Base-by-base conservation (phyloP, 306 rosid genomes). In the Acmispon strigosus region DNA sequence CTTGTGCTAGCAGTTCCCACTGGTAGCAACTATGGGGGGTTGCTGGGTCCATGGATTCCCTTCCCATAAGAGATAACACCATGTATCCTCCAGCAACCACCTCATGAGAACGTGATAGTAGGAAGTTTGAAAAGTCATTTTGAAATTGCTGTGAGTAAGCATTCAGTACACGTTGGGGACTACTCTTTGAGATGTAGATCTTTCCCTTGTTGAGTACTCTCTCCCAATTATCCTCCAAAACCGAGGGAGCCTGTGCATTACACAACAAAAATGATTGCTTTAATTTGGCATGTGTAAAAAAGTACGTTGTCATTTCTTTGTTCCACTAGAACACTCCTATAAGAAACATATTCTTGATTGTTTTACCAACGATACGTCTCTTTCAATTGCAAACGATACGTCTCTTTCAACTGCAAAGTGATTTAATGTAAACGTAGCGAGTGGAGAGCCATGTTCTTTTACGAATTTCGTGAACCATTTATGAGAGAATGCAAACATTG, bases 1-100 rank as follows among this genome's bases (percentile, higher is more conserved):
- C 91, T 0, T 5, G 79, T 0, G 93, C 89, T 1, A 90, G 19
- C 27, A 90, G 86, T 49, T 93, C 98, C 93, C 90, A 93, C 0
- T 90, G 96, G 24, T 79, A 70, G 69, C 85, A 85, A 67, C 89
- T 62, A 0, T 76, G 56, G 0, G 62, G 56, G 0, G 83, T 18
- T 4, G 96, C 81, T 51, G 93, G 90, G 19, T 93, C 96, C 11
- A 53, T 12, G 8, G 82, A 78, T 3, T 54, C 62, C 34, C 98
- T 79, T 0, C 93, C 96, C 71, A 90, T 73, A 4, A 93, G 50
- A 0, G 96, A 84, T 62, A 93, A 66, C 0, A 90, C 93, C 86
- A 93, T 88, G 55, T 76, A 65, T 13, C 96, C 98, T 0, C 87
- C 89, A 0, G n/a, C 1, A 0, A 81, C 76, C 14, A 83, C 37